Evolutionary conservation across 345 rosid genomes (phyloP).

Genomic region (Pugionium dolabratum): DNA sequence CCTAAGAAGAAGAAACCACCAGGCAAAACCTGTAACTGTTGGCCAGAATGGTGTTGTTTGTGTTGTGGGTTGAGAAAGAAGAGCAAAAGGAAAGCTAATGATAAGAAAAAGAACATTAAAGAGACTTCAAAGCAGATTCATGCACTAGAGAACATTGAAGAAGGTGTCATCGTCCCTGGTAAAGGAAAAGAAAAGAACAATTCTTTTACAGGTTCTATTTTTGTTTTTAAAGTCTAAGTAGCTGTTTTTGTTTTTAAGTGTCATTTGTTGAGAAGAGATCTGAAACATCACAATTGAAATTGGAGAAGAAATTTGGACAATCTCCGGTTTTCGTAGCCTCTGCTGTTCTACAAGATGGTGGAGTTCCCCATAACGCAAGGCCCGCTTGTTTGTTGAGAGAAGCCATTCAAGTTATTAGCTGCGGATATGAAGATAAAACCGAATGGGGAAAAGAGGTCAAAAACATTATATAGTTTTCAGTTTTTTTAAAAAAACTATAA

Average conservation of each 20-base stretch:
- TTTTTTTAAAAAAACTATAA: not conserved
- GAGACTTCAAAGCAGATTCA: slow-evolving; percentile 91
- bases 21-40: slow-evolving; percentile 91
- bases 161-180: slow-evolving; percentile 59
- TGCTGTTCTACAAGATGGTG: slow-evolving; percentile 70
- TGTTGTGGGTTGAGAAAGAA: slow-evolving; percentile 77
- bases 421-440: slow-evolving; percentile 96
- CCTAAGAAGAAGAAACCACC: slow-evolving; percentile 86
- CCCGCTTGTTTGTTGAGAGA: slow-evolving; percentile 79
- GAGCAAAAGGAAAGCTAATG: slow-evolving; percentile 59
- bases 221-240: slow-evolving; percentile 2
- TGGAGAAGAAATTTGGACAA: slow-evolving; percentile 65
- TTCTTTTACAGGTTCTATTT: slow-evolving; percentile 4
- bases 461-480: not conserved
- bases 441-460: slow-evolving; percentile 99
- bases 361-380: slow-evolving; percentile 67
- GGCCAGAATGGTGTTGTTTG: slow-evolving; percentile 90
- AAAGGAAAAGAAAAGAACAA: not conserved
- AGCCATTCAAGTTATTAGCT: slow-evolving; percentile 97
- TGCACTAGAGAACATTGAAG: slow-evolving; percentile 85
- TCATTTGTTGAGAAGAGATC: slow-evolving; percentile 51
- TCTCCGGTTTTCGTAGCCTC: slow-evolving; percentile 92
- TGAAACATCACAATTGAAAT: slow-evolving; percentile 40
- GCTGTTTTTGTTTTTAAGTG: slow-evolving; percentile 42
- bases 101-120: slow-evolving; percentile 54